A percentile compares a stretch with the other conserved stretches of the same genome.
These are phyloP conservation scores for Stygiomarasmius scandens DNA, from an alignment of 1,284 basidiomycete genomes.

Conservation along the genomic window DNA sequence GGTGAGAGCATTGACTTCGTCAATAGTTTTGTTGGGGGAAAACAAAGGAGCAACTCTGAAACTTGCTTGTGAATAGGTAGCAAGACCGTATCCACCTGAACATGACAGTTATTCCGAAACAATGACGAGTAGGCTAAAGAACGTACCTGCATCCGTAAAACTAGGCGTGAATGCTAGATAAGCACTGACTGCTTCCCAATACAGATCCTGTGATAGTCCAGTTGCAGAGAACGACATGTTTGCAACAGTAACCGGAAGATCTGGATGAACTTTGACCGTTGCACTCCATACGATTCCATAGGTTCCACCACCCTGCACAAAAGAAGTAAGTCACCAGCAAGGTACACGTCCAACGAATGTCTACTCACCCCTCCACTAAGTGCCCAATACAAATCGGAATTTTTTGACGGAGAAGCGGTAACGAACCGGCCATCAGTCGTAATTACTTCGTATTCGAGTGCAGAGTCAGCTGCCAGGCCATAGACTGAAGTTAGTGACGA, in stretches of 20 bases:
- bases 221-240: slow-evolving; percentile 14
- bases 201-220: slow-evolving; percentile 12
- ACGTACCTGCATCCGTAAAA: neutral
- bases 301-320: slow-evolving; percentile 21
- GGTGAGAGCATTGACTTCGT: neutral
- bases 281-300: slow-evolving; percentile 24
- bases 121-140: neutral
- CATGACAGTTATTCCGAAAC: neutral
- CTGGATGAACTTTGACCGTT: slow-evolving; percentile 19
- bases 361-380: slow-evolving; percentile 21
- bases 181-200: slow-evolving; percentile 19
- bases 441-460: slow-evolving; percentile 26
- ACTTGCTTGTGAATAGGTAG: neutral
- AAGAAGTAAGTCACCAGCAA: neutral
- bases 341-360: neutral
- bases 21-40: slow-evolving; percentile 3
- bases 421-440: slow-evolving; percentile 18
- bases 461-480: slow-evolving; percentile 28
- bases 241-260: slow-evolving; percentile 14
- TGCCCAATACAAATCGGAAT: slow-evolving; percentile 23
- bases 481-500: slow-evolving; percentile 16
- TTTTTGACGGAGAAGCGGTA: slow-evolving; percentile 20
- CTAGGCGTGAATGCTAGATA: slow-evolving; percentile 4
- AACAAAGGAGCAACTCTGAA: slow-evolving; percentile 6
- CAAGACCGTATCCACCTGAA: neutral